Evolutionary conservation across 208 protist genomes (phyloP).

Genomic region (Wallacemonas collosoma): DNA sequence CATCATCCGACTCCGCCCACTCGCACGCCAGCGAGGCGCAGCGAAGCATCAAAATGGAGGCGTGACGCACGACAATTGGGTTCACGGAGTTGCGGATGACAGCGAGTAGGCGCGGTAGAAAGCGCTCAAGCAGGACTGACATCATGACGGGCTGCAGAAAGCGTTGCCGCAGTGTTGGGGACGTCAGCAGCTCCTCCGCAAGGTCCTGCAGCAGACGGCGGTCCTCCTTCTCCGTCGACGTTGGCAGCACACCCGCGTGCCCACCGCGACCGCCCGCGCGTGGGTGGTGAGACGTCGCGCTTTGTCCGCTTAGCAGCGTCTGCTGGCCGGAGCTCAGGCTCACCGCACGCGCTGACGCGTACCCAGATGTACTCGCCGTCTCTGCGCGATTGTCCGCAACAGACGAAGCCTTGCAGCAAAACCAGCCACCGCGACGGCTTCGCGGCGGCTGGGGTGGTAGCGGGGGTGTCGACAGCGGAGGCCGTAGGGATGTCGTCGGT

Average conservation of each 20-base stretch:
- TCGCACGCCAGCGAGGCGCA: constrained; percentile 53
- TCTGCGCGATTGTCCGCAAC: background rate
- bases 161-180: constrained; percentile 28
- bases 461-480: no score
- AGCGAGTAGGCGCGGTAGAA: constrained; percentile 51
- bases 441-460: background rate
- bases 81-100: constrained; percentile 67
- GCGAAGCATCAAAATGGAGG: constrained; percentile 61
- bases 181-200: constrained; percentile 28
- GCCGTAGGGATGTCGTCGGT: no score
- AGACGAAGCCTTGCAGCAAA: background rate
- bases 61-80: constrained; percentile 72
- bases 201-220: constrained; percentile 27
- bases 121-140: constrained; percentile 32
- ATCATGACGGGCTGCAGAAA: constrained; percentile 45
- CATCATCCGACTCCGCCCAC: constrained; percentile 27
- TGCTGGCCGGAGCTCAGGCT: constrained; percentile 3
- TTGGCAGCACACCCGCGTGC: background rate
- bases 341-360: constrained; percentile 2
- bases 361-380: background rate
- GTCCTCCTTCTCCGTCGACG: constrained; percentile 7
- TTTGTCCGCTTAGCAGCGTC: background rate
- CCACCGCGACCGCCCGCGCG: background rate
- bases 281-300: background rate
- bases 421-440: constrained; percentile 2